Percentiles rank a stretch among this genome's conserved stretches.
These are phyloP conservation scores for Sugiyamaella castrensis DNA, from an alignment of 1,139 yeast genomes.

Conservation along the genomic window DNA sequence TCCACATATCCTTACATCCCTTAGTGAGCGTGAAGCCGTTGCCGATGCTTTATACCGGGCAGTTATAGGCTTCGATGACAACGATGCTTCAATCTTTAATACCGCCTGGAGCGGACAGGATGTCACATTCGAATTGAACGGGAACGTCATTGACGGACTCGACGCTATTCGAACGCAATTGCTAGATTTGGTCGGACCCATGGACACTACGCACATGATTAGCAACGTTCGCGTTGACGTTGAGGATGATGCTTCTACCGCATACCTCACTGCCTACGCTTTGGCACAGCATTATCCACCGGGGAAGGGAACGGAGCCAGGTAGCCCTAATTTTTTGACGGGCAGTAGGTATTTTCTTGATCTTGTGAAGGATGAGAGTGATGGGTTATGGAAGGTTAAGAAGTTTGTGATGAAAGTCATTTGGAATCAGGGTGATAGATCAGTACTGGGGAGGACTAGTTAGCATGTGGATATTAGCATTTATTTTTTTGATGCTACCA, in stretches of 20 bases:
- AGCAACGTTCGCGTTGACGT: conserved; percentile 11
- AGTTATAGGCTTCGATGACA: conserved; percentile 7
- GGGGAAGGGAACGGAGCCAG: too few species aligned
- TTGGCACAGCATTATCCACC: background rate
- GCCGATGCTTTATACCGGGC: conserved; percentile 6
- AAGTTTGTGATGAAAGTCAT: conserved; percentile 6
- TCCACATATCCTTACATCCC: background rate
- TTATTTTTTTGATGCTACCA: too few species aligned
- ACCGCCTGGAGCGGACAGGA: conserved; percentile 2
- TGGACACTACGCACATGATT: conserved; percentile 10
- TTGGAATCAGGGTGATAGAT: conserved; percentile 6
- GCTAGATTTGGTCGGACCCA: background rate
- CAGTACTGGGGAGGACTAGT: too few species aligned
- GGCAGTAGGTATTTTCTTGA: conserved; percentile 6
- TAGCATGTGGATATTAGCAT: too few species aligned
- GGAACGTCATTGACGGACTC: too few species aligned
- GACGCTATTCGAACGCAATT: too few species aligned
- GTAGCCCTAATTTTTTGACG: background rate
- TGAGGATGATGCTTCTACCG: conserved; percentile 4
- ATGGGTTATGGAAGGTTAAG: conserved; percentile 9
- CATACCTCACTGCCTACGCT: conserved; percentile 7
- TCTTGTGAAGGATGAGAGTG: conserved; percentile 1
- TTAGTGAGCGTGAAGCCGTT: conserved; percentile 8
- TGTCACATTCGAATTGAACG: background rate
- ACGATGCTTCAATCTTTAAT: conserved; percentile 7